phyloP scores from a whole-genome alignment of 257 asterid genomes.

The Asclepias syriaca region DNA sequence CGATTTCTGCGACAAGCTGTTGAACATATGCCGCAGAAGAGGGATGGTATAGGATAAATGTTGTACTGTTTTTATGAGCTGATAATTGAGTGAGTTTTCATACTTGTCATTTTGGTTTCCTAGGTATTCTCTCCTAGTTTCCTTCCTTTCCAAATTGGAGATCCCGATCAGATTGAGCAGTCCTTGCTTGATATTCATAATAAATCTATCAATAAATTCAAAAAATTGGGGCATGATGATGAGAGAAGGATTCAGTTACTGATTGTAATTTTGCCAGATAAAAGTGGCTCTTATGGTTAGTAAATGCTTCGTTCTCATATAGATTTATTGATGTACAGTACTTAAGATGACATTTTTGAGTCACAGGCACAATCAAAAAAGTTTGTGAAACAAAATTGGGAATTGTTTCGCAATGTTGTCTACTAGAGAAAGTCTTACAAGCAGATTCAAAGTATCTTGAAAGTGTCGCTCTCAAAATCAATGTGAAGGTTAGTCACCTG shows the following conservation, averaged over 20 bases:
- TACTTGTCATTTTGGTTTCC: constrained; percentile 3
- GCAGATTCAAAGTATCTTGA: constrained; percentile 50
- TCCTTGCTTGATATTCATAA: constrained; percentile 33
- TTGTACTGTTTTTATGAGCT: neutral
- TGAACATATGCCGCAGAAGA: constrained; percentile 50
- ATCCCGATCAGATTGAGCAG: constrained; percentile 35
- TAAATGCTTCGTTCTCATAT: neutral
- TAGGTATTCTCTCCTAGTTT: constrained; percentile 38
- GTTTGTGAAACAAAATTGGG: constrained; percentile 78
- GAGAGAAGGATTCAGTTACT: constrained; percentile 49
- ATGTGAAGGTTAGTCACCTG: constrained; percentile 57
- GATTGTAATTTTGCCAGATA: too few species aligned
- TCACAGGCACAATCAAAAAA: constrained; percentile 60
- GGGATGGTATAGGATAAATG: constrained; percentile 61
- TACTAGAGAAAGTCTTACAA: constrained; percentile 23
- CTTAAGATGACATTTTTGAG: neutral
- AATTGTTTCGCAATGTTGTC: too few species aligned
- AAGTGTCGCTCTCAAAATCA: constrained; percentile 66
- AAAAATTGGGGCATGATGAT: neutral
- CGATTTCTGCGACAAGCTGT: constrained; percentile 36
- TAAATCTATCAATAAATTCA: constrained; percentile 13
- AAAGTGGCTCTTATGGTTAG: constrained; percentile 61
- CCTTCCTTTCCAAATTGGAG: constrained; percentile 24
- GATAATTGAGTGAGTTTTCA: neutral
- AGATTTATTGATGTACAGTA: neutral